phyloP scores from a whole-genome alignment of 2,329 filamentous ascomycete species.

The Elsinoe arachidis region DNA sequence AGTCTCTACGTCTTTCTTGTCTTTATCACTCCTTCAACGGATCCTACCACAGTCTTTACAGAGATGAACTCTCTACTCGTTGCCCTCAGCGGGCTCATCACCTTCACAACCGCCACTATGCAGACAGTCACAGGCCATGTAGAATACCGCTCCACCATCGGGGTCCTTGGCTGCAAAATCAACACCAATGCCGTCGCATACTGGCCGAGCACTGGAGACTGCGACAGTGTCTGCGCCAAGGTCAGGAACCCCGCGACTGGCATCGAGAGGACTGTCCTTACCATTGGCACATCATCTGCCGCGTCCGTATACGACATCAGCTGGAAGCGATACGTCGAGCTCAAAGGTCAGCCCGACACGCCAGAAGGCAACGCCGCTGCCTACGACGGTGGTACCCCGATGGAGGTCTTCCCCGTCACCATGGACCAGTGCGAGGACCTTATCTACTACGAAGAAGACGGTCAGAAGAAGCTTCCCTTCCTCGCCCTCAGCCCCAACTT shows the following conservation, averaged over 20 bases:
- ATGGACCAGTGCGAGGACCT: conserved; percentile 43
- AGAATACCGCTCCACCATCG: conserved; percentile 48
- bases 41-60: not conserved
- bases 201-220: conserved; percentile 47
- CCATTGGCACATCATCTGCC: conserved; percentile 48
- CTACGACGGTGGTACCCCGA: conserved; percentile 43
- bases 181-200: conserved; percentile 54
- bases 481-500: conserved; percentile 51
- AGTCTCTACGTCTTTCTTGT: not conserved
- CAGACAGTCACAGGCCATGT: conserved; percentile 45
- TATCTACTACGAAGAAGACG: conserved; percentile 31
- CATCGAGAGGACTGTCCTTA: conserved; percentile 49
- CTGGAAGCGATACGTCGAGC: conserved; percentile 55
- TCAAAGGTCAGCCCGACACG: conserved; percentile 41
- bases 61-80: conserved; percentile 17
- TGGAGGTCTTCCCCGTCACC: conserved; percentile 44
- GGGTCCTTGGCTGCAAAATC: conserved; percentile 53
- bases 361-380: conserved; percentile 19
- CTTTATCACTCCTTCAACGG: not conserved
- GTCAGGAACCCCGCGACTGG: conserved; percentile 36
- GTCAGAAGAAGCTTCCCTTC: conserved; percentile 43
- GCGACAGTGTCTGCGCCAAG: conserved; percentile 50
- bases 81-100: conserved; percentile 17
- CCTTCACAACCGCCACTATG: conserved; percentile 16
- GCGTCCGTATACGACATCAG: conserved; percentile 46